Evolutionary conservation across 495 filamentous ascomycete species (phyloP).

Genomic region (Apiosordaria backusii): DNA sequence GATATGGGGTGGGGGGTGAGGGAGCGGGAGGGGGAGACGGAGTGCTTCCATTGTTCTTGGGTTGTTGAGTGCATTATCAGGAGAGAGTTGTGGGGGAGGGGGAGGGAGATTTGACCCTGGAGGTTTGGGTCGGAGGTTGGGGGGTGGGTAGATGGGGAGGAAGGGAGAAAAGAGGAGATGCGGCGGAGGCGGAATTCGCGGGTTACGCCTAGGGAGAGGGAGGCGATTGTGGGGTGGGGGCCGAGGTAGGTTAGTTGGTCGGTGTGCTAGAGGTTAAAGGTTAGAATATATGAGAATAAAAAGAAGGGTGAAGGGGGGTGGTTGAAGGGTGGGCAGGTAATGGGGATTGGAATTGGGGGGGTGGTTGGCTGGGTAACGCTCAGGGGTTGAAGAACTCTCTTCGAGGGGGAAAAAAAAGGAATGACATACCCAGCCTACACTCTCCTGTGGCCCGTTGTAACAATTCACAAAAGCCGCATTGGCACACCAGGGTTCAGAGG

Average conservation of each 20-base stretch:
- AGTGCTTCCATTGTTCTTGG: conserved; percentile 80
- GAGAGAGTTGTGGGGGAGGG: conserved; percentile 89
- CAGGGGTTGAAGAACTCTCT: not conserved
- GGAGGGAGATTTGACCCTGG: conserved; percentile 83
- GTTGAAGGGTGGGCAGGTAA: not conserved
- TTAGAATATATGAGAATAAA: not conserved
- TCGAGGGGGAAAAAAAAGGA: not conserved
- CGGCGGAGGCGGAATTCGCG: conserved; percentile 85
- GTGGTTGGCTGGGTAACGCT: not conserved
- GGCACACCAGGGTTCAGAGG: conserved; percentile 66
- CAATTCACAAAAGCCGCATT: conserved; percentile 95
- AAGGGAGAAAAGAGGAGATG: conserved; percentile 49
- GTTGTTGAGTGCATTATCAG: conserved; percentile 93
- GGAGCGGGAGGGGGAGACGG: conserved; percentile 65
- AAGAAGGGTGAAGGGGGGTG: conserved; percentile 3
- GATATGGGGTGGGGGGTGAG: conserved; percentile 81
- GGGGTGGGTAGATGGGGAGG: not conserved
- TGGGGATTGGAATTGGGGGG: not conserved
- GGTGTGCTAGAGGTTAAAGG: conserved; percentile 49
- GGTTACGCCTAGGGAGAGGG: conserved; percentile 81
- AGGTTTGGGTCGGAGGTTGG: conserved; percentile 40
- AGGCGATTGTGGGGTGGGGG: conserved; percentile 82
- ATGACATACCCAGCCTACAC: conserved; percentile 63
- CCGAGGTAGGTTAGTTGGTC: conserved; percentile 94
- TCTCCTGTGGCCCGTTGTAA: conserved; percentile 74